A percentile compares a stretch with the other conserved stretches of the same genome.
phyloP scores from a whole-genome alignment of 2,329 filamentous ascomycete species.

The Paraphoma sp. region DNA sequence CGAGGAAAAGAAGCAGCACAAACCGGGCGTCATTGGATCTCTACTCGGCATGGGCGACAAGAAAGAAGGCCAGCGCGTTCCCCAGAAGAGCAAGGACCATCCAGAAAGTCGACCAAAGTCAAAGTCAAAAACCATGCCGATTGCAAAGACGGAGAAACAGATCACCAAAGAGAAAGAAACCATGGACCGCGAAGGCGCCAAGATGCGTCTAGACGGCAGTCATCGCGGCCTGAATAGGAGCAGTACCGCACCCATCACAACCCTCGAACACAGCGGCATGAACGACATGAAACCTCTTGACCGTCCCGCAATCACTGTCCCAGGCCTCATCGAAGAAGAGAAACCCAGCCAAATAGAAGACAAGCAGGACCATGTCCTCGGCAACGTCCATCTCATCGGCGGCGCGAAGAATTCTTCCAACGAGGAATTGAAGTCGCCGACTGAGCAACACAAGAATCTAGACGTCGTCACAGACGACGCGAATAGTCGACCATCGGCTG shows the following conservation, averaged over 20 bases:
- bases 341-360: not conserved
- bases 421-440: conserved; percentile 3
- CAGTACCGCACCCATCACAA: conserved; percentile 24
- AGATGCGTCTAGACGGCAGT: conserved; percentile 18
- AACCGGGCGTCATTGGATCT: conserved; percentile 30
- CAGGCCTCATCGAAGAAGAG: conserved; percentile 5
- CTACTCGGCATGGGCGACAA: conserved; percentile 31
- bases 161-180: conserved; percentile 14
- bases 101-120: conserved; percentile 4
- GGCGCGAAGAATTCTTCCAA: conserved; percentile 9
- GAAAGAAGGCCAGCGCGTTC: conserved; percentile 37
- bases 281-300: conserved; percentile 6
- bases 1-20: conserved; percentile 34
- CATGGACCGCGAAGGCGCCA: conserved; percentile 12
- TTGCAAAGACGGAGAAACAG: conserved; percentile 15
- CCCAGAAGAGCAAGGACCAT: conserved; percentile 31
- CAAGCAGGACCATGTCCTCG: conserved; percentile 7
- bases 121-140: conserved; percentile 15
- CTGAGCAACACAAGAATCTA: not conserved
- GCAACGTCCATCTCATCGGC: conserved; percentile 6
- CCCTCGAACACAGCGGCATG: conserved; percentile 8
- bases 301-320: not conserved
- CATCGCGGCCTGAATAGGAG: conserved; percentile 17
- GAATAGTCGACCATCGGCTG: conserved; percentile 8
- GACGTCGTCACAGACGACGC: not conserved